Evolutionary conservation across 2,329 filamentous ascomycete genomes (phyloP).

Genomic region (Sporothrix phasma): DNA sequence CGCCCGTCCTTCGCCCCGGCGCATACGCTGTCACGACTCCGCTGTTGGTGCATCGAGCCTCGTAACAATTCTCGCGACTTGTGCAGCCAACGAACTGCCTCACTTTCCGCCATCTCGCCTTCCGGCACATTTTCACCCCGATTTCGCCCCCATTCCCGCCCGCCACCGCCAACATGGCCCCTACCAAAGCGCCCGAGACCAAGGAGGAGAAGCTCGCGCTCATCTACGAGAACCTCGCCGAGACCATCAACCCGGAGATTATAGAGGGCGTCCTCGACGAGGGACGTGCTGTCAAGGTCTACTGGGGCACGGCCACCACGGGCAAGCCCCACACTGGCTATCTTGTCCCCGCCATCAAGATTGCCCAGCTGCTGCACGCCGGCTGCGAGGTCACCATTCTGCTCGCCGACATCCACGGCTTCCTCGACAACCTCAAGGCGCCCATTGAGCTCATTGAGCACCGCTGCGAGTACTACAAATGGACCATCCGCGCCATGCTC

Average conservation of each 20-base stretch:
- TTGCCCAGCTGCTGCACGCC: constrained; percentile 76
- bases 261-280: constrained; percentile 63
- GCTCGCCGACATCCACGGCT: constrained; percentile 63
- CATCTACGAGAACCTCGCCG: constrained; percentile 71
- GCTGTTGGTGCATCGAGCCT: background rate
- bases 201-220: constrained; percentile 53
- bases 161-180: constrained; percentile 15
- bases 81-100: background rate
- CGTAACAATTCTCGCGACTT: background rate
- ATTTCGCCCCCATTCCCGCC: background rate
- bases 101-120: background rate
- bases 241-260: constrained; percentile 76
- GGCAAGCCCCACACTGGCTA: constrained; percentile 86
- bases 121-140: background rate
- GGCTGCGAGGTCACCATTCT: constrained; percentile 75
- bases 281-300: constrained; percentile 64
- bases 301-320: constrained; percentile 83
- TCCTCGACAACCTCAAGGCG: constrained; percentile 76
- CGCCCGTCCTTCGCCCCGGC: background rate
- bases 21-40: background rate
- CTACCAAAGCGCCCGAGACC: constrained; percentile 17
- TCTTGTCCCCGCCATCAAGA: constrained; percentile 80
- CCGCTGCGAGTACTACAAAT: constrained; percentile 75
- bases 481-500: constrained; percentile 63
- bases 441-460: constrained; percentile 78